Percentiles rank a stretch among this genome's conserved stretches.
phyloP scores from a whole-genome alignment of 768 basidiomycete genomes.

The Pleurotus salmoneostramineus region DNA sequence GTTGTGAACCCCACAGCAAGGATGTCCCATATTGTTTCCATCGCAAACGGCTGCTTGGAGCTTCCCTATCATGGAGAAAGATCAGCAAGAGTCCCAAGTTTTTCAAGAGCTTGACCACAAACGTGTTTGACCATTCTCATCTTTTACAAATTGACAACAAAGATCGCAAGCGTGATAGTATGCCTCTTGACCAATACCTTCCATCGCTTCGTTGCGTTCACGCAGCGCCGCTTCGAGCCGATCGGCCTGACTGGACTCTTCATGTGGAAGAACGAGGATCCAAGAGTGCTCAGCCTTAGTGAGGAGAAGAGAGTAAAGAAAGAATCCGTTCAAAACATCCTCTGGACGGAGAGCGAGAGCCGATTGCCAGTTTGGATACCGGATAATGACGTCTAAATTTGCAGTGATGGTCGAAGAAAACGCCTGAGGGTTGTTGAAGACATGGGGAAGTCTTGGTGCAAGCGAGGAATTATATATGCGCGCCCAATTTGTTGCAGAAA shows the following conservation, averaged over 20 bases:
- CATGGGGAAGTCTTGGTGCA: constrained; percentile 3
- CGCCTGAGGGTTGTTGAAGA: neutral
- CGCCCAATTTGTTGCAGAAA: constrained; percentile 16
- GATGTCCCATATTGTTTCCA: constrained; percentile 13
- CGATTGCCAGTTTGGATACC: neutral
- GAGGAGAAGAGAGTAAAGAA: constrained; percentile 10
- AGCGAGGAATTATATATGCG: constrained; percentile 16
- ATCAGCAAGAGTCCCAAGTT: neutral
- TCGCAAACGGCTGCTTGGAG: constrained; percentile 10
- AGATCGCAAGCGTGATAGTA: constrained; percentile 14
- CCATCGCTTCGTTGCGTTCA: constrained; percentile 11
- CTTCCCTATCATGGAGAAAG: neutral
- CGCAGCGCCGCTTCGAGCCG: constrained; percentile 8
- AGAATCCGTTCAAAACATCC: constrained; percentile 11
- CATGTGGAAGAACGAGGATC: constrained; percentile 9
- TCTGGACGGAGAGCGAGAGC: neutral
- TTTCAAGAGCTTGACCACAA: neutral
- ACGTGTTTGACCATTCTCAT: neutral
- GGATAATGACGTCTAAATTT: neutral
- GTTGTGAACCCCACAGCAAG: constrained; percentile 10
- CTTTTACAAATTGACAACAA: constrained; percentile 4
- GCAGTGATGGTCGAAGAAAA: neutral
- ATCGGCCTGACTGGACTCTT: constrained; percentile 3
- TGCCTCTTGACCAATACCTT: constrained; percentile 10
- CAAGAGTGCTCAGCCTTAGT: constrained; percentile 3